These are phyloP conservation scores for Echinosophora koreensis DNA, from an alignment of 306 rosid genomes.

Conservation along the genomic window DNA sequence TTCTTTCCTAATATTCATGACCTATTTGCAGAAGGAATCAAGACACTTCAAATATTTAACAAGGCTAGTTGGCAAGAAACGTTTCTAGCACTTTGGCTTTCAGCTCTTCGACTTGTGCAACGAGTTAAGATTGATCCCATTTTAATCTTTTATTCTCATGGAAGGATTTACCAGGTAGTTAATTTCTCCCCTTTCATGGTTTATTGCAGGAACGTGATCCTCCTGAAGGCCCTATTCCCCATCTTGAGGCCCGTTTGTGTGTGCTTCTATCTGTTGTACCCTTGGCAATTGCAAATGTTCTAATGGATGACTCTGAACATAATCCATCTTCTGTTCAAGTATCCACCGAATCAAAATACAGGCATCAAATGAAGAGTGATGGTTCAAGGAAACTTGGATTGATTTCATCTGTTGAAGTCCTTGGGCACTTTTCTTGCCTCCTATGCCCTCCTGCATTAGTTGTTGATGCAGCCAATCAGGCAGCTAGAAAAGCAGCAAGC, in stretches of 20 bases:
- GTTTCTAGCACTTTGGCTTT: slow-evolving; percentile 83
- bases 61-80: slow-evolving; percentile 91
- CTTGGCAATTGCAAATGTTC: slow-evolving; percentile 66
- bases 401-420: slow-evolving; percentile 71
- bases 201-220: slow-evolving; percentile 82
- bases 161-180: slow-evolving; percentile 33
- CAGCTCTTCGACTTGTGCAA: slow-evolving; percentile 93
- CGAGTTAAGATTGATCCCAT: slow-evolving; percentile 72
- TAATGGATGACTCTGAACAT: slow-evolving; percentile 57
- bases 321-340: slow-evolving; percentile 46
- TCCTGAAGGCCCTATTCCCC: slow-evolving; percentile 84
- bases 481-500: slow-evolving; percentile 69
- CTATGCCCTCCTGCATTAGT: slow-evolving; percentile 77
- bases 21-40: slow-evolving; percentile 71
- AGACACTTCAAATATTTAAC: slow-evolving; percentile 71
- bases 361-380: slow-evolving; percentile 49
- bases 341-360: slow-evolving; percentile 47
- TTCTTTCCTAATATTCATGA: slow-evolving; percentile 45
- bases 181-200: slow-evolving; percentile 34
- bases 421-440: slow-evolving; percentile 77
- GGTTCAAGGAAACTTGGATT: slow-evolving; percentile 60
- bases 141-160: slow-evolving; percentile 42
- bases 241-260: slow-evolving; percentile 77
- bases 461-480: slow-evolving; percentile 69
- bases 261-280: slow-evolving; percentile 76